These are phyloP conservation scores for Phytophthora pluvialis DNA, from an alignment of 352 stramenopile species.

Conservation along the genomic window DNA sequence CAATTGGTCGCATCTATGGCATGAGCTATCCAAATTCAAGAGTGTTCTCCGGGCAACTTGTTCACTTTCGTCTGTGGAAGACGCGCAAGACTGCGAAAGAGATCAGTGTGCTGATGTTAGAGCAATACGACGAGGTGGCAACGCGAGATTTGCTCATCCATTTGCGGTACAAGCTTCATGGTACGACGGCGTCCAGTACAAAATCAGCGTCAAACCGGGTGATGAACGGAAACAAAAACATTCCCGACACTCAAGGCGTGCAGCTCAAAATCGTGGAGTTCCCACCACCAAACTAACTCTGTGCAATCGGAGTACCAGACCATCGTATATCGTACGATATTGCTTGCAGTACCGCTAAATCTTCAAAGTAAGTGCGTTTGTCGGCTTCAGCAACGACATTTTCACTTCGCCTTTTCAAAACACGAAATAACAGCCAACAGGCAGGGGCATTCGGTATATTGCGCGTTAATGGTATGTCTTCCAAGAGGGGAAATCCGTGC, in stretches of 20 bases:
- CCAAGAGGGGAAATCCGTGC: background rate
- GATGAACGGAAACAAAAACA: constrained; percentile 32
- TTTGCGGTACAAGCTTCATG: constrained; percentile 27
- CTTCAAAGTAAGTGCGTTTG: background rate
- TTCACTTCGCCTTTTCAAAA: background rate
- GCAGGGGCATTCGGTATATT: background rate
- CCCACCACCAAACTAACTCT: constrained; percentile 31
- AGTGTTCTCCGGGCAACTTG: constrained; percentile 36
- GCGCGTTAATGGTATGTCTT: background rate
- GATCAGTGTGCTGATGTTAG: constrained; percentile 29
- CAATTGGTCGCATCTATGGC: constrained; percentile 28
- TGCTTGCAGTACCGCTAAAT: too few relatives aligned
- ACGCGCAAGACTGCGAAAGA: constrained; percentile 27
- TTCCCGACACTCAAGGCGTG: constrained; percentile 29
- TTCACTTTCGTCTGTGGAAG: constrained; percentile 40
- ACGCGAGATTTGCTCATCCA: constrained; percentile 31
- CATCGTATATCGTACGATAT: constrained; percentile 9
- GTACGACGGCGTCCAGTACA: background rate
- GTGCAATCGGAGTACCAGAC: constrained; percentile 14
- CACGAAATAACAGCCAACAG: too few relatives aligned
- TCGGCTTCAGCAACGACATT: background rate
- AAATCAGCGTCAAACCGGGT: constrained; percentile 9
- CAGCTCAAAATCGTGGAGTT: constrained; percentile 36
- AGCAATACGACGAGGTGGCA: constrained; percentile 26
- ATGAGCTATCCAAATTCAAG: constrained; percentile 12